Base-by-base conservation (phyloP, 2,329 filamentous ascomycete genomes). In the Cladosporium sp. region DNA sequence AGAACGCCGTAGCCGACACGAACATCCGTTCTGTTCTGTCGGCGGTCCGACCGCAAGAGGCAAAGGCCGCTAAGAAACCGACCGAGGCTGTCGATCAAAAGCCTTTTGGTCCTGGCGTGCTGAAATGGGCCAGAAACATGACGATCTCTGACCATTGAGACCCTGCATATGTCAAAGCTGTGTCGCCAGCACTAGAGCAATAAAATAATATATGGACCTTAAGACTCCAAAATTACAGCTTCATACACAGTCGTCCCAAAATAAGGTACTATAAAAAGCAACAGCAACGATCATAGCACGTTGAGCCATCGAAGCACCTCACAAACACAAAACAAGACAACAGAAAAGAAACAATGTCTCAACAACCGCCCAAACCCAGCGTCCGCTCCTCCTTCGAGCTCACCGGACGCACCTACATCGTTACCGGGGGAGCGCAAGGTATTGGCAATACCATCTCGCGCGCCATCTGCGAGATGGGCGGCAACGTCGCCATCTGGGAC, bases 401-500 rank as follows among this genome's bases (percentile, higher is more conserved):
- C 30, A 64, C 64, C 25, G 63, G 63, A 39, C 64, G 63, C 25
- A 64, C 62, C 40, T 68, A 66, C 59, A 61, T 69, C 25, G 63
- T 69, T 14, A 69, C 66, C 5, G 66, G 66, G 22, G 66, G 66
- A 20, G 66, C 65, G 1, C 66, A 66, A 60, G 66, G 66, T 15
- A 67, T 69, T 39, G 65, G 65, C 25, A 68, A 61, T 57, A 64
- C 61, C 17, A 66, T 69, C 52, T 60, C 62, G 9, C 64, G 65
- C 56, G 67, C 65, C 22, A 65, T 69, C 17, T 65, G 66, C 45
- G 62, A 68, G 42, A 60, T 63, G 28, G 67, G 67, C 28, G 67
- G 66, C 55, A 81, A 82, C 67, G 83, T 86, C 65, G 85, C 86
- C 12, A 69, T 84, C 15, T 78, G 82, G n/a, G 83, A 84, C 30